Conservation (phyloP, 2,329 filamentous ascomycete genomes). For the Alternaria brassicae region DNA sequence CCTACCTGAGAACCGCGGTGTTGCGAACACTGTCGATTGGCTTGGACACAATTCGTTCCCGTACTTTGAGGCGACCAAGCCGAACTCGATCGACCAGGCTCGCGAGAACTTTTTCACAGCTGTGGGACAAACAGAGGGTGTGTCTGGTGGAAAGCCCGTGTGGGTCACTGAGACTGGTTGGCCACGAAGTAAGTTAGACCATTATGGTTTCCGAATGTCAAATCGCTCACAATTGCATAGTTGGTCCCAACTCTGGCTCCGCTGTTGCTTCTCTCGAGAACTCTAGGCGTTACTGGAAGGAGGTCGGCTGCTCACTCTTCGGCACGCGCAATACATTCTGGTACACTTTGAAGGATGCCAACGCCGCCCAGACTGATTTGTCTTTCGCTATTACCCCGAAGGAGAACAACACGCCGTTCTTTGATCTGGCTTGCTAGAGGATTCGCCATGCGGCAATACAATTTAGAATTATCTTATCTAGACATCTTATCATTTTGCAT, state of each 20-base stretch:
- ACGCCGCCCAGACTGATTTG: conserved; percentile 51
- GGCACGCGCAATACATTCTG: conserved; percentile 38
- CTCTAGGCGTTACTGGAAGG: conserved; percentile 36
- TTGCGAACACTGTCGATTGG: conserved; percentile 75
- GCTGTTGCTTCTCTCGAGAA: conserved; percentile 38
- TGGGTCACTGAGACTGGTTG: conserved; percentile 91
- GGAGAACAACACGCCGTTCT: conserved; percentile 59
- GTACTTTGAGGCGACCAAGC: conserved; percentile 75
- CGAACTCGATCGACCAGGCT: conserved; percentile 64
- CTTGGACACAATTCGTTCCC: conserved; percentile 84
- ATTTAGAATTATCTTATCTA: too few species aligned
- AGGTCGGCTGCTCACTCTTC: conserved; percentile 40
- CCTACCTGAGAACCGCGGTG: conserved; percentile 72
- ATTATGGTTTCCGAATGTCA: neutral
- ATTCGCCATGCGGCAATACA: too few species aligned
- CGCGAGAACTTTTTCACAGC: conserved; percentile 72
- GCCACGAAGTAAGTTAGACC: conserved; percentile 55
- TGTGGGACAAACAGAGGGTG: conserved; percentile 64
- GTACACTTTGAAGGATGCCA: conserved; percentile 48
- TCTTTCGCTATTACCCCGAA: conserved; percentile 63
- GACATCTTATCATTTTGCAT: too few species aligned
- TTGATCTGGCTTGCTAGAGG: conserved; percentile 61
- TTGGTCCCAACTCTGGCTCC: conserved; percentile 31
- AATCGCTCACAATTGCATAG: neutral
- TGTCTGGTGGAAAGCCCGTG: conserved; percentile 70